phyloP scores from a whole-genome alignment of 208 protist species.

The Lotmaria passim region DNA sequence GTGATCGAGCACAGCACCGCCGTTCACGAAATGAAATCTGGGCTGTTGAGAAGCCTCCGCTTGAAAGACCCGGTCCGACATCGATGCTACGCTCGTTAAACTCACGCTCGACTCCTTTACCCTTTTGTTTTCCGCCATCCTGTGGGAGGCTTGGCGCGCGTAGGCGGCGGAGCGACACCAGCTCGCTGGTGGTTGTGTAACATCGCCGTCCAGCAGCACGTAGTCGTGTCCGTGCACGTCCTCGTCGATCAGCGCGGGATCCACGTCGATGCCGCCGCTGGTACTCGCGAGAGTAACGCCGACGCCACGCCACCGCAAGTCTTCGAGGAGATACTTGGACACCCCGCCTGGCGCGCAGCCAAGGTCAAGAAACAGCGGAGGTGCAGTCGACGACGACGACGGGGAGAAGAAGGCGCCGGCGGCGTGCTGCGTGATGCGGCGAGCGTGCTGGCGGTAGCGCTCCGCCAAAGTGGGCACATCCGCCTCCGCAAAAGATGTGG shows the following conservation, averaged over 20 bases:
- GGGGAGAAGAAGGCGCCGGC: conserved; percentile 22
- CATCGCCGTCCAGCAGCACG: conserved; percentile 43
- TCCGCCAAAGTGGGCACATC: conserved; percentile 51
- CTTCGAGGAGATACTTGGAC: conserved; percentile 61
- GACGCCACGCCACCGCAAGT: conserved; percentile 73
- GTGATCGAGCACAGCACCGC: conserved; percentile 81
- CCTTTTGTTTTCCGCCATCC: no score
- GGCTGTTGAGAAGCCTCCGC: not conserved
- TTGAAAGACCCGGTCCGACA: not conserved
- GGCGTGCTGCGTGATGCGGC: conserved; percentile 34
- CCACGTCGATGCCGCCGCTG: conserved; percentile 65
- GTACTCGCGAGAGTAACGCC: conserved; percentile 59
- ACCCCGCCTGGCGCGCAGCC: conserved; percentile 78
- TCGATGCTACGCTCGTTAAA: not conserved
- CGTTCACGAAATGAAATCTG: conserved; percentile 76
- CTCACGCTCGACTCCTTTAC: no score
- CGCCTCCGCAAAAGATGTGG: conserved; percentile 49
- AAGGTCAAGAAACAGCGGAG: conserved; percentile 70
- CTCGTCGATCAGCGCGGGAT: conserved; percentile 26
- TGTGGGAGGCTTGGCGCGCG: not conserved
- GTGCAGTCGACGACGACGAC: not conserved
- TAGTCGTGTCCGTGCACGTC: conserved; percentile 13
- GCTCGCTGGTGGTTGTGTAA: conserved; percentile 24
- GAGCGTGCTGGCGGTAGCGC: conserved; percentile 67
- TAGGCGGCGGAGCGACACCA: conserved; percentile 33